Evolutionary conservation across 768 basidiomycete species (phyloP).

Genomic region (Russula sp.): DNA sequence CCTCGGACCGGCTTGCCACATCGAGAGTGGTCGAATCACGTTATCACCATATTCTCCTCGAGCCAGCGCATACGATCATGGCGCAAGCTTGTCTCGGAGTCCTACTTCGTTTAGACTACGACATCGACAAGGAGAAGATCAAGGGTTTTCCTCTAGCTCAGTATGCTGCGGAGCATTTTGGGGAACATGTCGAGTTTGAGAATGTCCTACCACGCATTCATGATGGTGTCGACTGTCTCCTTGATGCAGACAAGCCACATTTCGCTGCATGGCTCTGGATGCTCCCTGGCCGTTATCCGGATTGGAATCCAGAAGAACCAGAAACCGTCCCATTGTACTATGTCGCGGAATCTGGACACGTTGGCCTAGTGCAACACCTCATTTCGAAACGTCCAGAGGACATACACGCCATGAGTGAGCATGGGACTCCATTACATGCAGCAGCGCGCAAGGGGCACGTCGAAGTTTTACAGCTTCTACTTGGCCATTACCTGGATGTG

Average conservation of each 20-base stretch:
- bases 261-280: neutral
- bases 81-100: too few species aligned
- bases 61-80: too few species aligned
- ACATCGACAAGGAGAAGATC: too few species aligned
- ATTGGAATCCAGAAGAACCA: too few species aligned
- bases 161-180: too few species aligned
- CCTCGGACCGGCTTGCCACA: too few species aligned
- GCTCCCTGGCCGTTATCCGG: too few species aligned
- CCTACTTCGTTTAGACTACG: too few species aligned
- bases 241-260: neutral
- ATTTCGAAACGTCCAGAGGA: too few species aligned
- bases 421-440: neutral
- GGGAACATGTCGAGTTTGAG: neutral
- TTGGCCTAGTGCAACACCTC: neutral
- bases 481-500: neutral
- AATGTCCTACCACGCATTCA: neutral
- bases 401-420: neutral
- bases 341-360: neutral
- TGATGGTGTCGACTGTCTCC: neutral
- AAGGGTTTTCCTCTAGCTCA: too few species aligned
- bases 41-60: too few species aligned
- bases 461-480: neutral
- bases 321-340: neutral
- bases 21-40: too few species aligned
- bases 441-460: neutral